Percentiles rank a stretch among this genome's conserved stretches.
Conservation (phyloP, 2,329 filamentous ascomycete genomes). For the Ophiostoma angusticollis region DNA sequence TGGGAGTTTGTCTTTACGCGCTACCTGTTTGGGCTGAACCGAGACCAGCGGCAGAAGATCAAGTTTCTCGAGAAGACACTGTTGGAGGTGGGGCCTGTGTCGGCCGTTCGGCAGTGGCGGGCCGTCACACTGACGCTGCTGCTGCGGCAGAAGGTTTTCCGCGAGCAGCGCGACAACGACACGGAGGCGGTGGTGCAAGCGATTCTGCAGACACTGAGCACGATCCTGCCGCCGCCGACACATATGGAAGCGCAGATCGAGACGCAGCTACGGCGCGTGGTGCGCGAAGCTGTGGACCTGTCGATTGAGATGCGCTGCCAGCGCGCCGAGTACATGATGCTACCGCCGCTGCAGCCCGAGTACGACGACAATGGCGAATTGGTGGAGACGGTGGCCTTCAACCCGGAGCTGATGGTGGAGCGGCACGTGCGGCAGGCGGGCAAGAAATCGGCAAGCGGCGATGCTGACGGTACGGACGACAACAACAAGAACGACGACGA, state of each 20-base stretch:
- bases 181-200: constrained; percentile 93
- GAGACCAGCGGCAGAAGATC: constrained; percentile 93
- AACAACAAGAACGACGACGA: constrained; percentile 17
- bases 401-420: constrained; percentile 89
- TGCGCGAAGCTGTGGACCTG: constrained; percentile 77
- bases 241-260: constrained; percentile 71
- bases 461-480: too few species aligned
- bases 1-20: constrained; percentile 98
- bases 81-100: constrained; percentile 70
- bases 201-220: constrained; percentile 70
- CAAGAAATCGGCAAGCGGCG: too few species aligned
- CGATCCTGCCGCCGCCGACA: constrained; percentile 74
- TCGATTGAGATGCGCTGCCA: constrained; percentile 97
- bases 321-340: constrained; percentile 95
- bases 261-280: constrained; percentile 73
- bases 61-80: constrained; percentile 91
- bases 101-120: constrained; percentile 94
- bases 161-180: constrained; percentile 70
- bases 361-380: constrained; percentile 91
- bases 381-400: constrained; percentile 77
- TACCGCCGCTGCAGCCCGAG: constrained; percentile 85
- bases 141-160: constrained; percentile 66
- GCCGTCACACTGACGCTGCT: constrained; percentile 88
- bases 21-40: constrained; percentile 97
- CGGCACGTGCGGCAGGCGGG: too few species aligned